Evolutionary conservation across 2,329 filamentous ascomycete genomes (phyloP).

Genomic region (Teratosphaeria viscida): DNA sequence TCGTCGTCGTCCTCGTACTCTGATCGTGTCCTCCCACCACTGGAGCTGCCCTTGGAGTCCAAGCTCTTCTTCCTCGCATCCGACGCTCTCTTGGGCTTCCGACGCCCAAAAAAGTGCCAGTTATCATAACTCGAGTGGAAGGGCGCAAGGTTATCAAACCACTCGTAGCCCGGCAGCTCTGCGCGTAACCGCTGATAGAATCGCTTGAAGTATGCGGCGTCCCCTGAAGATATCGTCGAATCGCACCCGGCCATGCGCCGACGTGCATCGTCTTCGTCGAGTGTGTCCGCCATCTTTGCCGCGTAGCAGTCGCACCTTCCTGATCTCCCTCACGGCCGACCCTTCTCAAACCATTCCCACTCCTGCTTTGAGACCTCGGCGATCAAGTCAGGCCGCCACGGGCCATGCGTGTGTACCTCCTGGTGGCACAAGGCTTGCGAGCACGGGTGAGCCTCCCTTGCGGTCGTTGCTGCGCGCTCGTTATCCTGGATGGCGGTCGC

Average conservation of each 20-base stretch:
- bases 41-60: conserved; percentile 12
- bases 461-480: not conserved
- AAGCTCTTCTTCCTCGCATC: conserved; percentile 19
- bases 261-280: not conserved
- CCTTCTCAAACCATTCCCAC: not conserved
- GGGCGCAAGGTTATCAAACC: conserved; percentile 29
- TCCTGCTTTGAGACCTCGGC: not conserved
- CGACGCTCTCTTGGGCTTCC: conserved; percentile 41
- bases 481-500: not conserved
- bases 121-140: conserved; percentile 64
- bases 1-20: conserved; percentile 14
- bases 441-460: not conserved
- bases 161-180: conserved; percentile 25
- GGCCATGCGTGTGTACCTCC: not conserved
- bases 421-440: not conserved
- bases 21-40: conserved; percentile 14
- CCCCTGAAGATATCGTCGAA: not conserved
- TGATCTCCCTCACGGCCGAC: not conserved
- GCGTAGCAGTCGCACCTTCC: not conserved
- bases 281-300: not conserved
- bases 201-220: conserved; percentile 11
- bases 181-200: conserved; percentile 25
- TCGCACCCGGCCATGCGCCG: not conserved
- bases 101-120: conserved; percentile 50
- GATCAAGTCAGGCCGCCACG: not conserved